Conservation (phyloP, 495 filamentous ascomycete genomes). For the Aspergillus incahuasiensis region DNA sequence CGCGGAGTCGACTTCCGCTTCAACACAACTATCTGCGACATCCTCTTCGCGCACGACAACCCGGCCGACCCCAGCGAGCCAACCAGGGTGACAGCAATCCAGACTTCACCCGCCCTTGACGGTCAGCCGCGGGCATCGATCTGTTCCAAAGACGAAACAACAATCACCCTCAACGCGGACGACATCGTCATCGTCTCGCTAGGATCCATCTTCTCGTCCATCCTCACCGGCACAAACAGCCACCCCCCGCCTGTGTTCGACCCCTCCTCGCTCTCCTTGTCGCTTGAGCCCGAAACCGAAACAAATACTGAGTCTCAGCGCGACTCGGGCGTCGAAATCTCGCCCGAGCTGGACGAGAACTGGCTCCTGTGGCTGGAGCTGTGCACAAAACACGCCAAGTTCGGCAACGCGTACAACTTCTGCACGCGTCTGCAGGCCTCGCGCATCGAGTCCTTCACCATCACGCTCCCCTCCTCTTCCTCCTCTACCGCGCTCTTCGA, state of each 20-base stretch:
- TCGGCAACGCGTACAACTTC: conserved; percentile 42
- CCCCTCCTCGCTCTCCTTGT: conserved; percentile 19
- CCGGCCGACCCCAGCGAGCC: background rate
- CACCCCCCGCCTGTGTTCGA: conserved; percentile 12
- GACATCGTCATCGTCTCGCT: conserved; percentile 31
- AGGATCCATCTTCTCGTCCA: conserved; percentile 27
- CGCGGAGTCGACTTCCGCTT: conserved; percentile 42
- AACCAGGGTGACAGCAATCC: conserved; percentile 4
- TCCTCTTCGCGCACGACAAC: conserved; percentile 17
- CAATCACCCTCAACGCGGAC: conserved; percentile 13
- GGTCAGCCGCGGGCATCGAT: conserved; percentile 2
- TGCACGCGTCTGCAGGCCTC: conserved; percentile 30
- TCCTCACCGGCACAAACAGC: conserved; percentile 22
- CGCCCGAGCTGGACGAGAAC: conserved; percentile 29
- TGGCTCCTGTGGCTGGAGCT: conserved; percentile 32
- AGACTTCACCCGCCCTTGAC: conserved; percentile 3
- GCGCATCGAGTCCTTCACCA: conserved; percentile 36
- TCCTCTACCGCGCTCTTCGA: conserved; percentile 27
- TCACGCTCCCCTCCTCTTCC: too few species aligned
- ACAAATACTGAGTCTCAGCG: background rate
- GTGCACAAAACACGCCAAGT: conserved; percentile 20
- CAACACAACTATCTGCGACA: conserved; percentile 28
- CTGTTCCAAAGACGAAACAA: conserved; percentile 1
- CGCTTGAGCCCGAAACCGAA: conserved; percentile 19
- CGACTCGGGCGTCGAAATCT: conserved; percentile 6